Base-by-base conservation (phyloP, 179 eudicot species). In the Vitellaria paradoxa region DNA sequence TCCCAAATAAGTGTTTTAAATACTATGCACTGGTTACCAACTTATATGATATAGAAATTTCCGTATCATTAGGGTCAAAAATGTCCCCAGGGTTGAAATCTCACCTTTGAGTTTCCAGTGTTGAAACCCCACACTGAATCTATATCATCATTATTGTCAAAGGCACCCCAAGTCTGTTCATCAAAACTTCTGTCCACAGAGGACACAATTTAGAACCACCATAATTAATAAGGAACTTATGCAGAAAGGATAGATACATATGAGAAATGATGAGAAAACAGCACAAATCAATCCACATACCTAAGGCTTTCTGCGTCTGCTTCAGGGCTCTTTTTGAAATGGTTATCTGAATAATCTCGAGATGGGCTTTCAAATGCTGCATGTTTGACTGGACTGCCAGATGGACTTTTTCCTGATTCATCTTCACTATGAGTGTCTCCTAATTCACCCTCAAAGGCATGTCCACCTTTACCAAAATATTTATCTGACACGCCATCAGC, bases 401-500 rank as follows among this genome's bases (percentile, higher is more conserved):
- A 81, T 20, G 97, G 93, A 75, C 99, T 96, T 85, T 88, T 96
- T 63, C 78, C 85, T 18, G 87, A 90, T 70, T 85, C 97, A 82
- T 92, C 97, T 83, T 91, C 99, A 80, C 99, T 95, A 68, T 85
- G 90, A 37, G 82, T 72, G 65, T 85, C 87, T 24, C 87, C 85
- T 67, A 92, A 93, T 84, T 93, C 96, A 81, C 87, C 75, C 69
- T 89, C 97, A 76, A 82, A 76, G 74, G 67, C 80, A 75, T 23
- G 83, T 40, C 82, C 89, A 74, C 79, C 84, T 79, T 78, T 80
- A 78, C 71, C 68, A 52, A 78, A 91, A 74, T 82, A 89, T 50
- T 82, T 87, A 79, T 93, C 97, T 14, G 92, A 86, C 68, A 81
- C 77, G 47, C 69, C 78, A 70, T 88, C 93, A 84, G 84, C 99